Evolutionary conservation across 2,329 filamentous ascomycete genomes (phyloP).

Genomic region (Xylariaceae sp.): DNA sequence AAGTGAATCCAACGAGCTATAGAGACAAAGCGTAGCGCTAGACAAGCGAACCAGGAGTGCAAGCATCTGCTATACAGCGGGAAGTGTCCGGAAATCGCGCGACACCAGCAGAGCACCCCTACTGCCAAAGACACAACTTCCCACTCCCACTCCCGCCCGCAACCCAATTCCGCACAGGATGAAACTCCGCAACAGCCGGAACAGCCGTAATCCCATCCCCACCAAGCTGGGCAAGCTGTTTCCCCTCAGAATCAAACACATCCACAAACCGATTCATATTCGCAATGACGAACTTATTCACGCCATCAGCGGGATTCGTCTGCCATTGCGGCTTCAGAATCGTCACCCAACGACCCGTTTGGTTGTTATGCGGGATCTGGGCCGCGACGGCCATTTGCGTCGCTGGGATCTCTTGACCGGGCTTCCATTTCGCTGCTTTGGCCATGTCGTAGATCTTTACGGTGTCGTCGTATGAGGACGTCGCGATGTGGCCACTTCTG

Average conservation of each 20-base stretch:
- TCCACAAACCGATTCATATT: conserved; percentile 99
- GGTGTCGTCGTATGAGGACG: conserved; percentile 89
- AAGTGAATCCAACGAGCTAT: too few relatives aligned
- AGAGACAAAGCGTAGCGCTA: too few relatives aligned
- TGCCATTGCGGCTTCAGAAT: conserved; percentile 86
- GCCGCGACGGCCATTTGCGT: conserved; percentile 63
- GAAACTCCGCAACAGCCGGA: conserved; percentile 86
- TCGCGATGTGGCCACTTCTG: conserved; percentile 76
- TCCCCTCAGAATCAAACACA: conserved; percentile 73
- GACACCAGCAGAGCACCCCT: too few relatives aligned
- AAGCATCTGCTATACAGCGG: too few relatives aligned
- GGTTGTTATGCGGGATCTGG: conserved; percentile 81
- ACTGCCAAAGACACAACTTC: conserved; percentile 90
- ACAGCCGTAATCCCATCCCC: conserved; percentile 92
- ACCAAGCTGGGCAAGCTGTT: conserved; percentile 81
- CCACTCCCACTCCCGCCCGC: conserved; percentile 87
- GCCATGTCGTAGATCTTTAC: conserved; percentile 86
- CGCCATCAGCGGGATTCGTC: conserved; percentile 64
- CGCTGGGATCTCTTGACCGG: conserved; percentile 52
- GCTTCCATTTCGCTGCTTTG: conserved; percentile 53
- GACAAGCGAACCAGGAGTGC: too few relatives aligned
- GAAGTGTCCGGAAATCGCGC: too few relatives aligned
- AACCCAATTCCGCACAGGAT: conserved; percentile 84
- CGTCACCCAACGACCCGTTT: conserved; percentile 91
- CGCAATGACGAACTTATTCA: conserved; percentile 85